Evolutionary conservation across 2,329 filamentous ascomycete species (phyloP).

Genomic region (Davidsoniella eucalypti): DNA sequence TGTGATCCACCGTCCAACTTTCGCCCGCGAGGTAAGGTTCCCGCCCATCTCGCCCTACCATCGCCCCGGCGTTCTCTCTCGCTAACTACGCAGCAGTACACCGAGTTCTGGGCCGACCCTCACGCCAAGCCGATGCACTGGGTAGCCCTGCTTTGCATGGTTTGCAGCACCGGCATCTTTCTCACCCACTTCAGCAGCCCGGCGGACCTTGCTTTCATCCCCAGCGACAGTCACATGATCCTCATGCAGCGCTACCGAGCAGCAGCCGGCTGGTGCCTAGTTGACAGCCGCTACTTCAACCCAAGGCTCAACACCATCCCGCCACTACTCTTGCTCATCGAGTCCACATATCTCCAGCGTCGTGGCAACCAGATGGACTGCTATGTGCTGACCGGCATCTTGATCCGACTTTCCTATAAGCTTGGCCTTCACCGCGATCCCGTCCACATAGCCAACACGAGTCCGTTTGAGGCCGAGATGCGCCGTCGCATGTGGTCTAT

Average conservation of each 20-base stretch:
- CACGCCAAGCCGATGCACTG: conserved; percentile 25
- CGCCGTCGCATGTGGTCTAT: conserved; percentile 36
- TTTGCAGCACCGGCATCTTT: conserved; percentile 27
- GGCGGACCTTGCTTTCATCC: conserved; percentile 14
- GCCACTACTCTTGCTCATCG: conserved; percentile 34
- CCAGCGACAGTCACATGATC: conserved; percentile 12
- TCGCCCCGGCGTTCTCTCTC: not conserved
- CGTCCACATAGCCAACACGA: conserved; percentile 31
- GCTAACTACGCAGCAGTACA: conserved; percentile 23
- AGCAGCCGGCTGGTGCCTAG: conserved; percentile 34
- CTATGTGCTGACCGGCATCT: conserved; percentile 34
- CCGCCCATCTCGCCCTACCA: not conserved
- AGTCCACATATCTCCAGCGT: conserved; percentile 36
- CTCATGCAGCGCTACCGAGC: conserved; percentile 30
- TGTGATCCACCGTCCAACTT: conserved; percentile 36
- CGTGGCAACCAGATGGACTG: conserved; percentile 35
- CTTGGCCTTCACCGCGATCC: conserved; percentile 44
- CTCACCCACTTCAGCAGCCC: conserved; percentile 27
- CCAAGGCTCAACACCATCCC: conserved; percentile 32
- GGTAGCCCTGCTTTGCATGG: conserved; percentile 35
- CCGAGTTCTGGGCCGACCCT: conserved; percentile 31
- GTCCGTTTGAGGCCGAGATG: conserved; percentile 38
- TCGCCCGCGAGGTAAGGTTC: conserved; percentile 26
- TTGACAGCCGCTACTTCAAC: conserved; percentile 32
- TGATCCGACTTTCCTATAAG: conserved; percentile 38